Base-by-base conservation (phyloP, 1,284 basidiomycete species). In the Microstroma glucosiphilum region DNA sequence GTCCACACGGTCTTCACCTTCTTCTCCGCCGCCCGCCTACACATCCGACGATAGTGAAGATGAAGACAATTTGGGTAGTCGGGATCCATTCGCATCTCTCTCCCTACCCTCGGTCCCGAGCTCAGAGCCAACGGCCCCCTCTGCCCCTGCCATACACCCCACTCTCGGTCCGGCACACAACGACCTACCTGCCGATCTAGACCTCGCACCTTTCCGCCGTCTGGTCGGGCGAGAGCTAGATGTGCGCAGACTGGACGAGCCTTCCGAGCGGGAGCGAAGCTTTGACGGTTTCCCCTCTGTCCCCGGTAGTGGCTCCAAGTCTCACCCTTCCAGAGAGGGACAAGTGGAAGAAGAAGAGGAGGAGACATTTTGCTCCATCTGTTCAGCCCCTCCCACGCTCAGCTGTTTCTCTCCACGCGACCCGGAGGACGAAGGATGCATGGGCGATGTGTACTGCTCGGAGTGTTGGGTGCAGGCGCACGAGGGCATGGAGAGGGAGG, bases 391-490 rank as follows among this genome's bases (percentile, higher is more conserved):
- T 25, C 21, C 51, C 25, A 23, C 51, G 17, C 51, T 54, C n/a
- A 25, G 21, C 17, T 54, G 51, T 25, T 54, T 26, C 15, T 54
- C 21, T 6, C 51, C 51, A 6, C 13, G 13, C 13, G 51, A 54
- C 21, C 30, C 30, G 30, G 51, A 54, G 51, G 15, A 19, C 13
- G 51, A 54, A 17, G 51, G 51, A 25, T 54, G 51, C 51, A 25
- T 25, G 26, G 51, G 51, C 51, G 51, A 54, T 13, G 17, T 26
- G 25, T 54, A 54, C 19, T 54, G 51, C 51, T 54, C 51, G 51
- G 21, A 54, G 21, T 54, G 51, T 21, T 54, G 51, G 51, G 51
- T 54, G 19, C 21, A 54, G 51, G 51, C 17, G 51, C 51, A 54
- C 26, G 51, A 25, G 13, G 26, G 51, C 3, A 54, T 54, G 51